phyloP scores from a whole-genome alignment of 305 asterid species.

The Solanum aculeatissimum region DNA sequence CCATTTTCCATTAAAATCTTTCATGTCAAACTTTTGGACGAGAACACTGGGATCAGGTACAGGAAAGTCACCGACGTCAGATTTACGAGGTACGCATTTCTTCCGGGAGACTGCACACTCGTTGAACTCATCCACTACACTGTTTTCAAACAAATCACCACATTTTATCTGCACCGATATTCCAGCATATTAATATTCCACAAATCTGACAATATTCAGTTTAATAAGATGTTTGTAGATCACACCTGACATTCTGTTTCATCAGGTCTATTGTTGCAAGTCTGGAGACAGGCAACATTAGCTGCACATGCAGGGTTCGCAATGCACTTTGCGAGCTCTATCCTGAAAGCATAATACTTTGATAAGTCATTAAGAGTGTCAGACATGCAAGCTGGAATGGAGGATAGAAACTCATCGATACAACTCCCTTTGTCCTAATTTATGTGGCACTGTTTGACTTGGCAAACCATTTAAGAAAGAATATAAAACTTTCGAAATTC shows the following conservation, averaged over 20 bases:
- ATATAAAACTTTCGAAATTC: too few species aligned
- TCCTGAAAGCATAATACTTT: constrained; percentile 21
- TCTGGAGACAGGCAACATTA: constrained; percentile 85
- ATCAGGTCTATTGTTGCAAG: constrained; percentile 91
- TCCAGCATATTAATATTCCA: background rate
- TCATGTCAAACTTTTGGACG: constrained; percentile 58
- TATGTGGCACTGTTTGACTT: too few species aligned
- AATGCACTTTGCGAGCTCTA: constrained; percentile 86
- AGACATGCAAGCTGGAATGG: background rate
- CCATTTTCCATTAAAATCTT: constrained; percentile 88
- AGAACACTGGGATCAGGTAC: constrained; percentile 66
- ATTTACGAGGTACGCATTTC: constrained; percentile 95
- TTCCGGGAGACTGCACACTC: constrained; percentile 93
- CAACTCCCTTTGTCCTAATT: too few species aligned
- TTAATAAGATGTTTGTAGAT: background rate
- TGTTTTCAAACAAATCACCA: constrained; percentile 86
- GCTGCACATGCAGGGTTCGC: constrained; percentile 96
- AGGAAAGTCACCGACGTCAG: constrained; percentile 92
- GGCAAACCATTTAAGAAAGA: too few species aligned
- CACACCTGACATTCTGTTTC: constrained; percentile 96
- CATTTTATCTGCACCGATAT: constrained; percentile 65
- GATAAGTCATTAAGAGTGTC: background rate
- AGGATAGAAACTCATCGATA: background rate
- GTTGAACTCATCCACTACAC: constrained; percentile 82
- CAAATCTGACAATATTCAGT: background rate